phyloP scores from a whole-genome alignment of 352 stramenopile species.

The Thraustotheca clavata region DNA sequence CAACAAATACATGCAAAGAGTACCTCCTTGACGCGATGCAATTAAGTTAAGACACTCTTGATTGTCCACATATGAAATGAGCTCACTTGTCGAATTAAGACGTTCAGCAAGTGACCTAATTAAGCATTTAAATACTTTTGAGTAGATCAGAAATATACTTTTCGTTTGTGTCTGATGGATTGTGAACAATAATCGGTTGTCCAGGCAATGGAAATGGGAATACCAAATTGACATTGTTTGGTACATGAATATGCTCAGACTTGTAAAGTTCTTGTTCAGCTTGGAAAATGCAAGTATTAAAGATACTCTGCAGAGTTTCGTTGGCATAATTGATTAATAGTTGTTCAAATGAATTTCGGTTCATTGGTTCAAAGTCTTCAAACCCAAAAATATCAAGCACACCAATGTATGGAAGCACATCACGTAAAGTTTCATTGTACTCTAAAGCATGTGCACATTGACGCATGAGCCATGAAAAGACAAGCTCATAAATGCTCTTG shows the following conservation, averaged over 20 bases:
- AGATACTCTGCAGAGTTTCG: slow-evolving; percentile 25
- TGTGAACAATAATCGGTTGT: background rate
- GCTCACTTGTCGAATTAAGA: slow-evolving; percentile 18
- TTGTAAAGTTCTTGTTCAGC: slow-evolving; percentile 26
- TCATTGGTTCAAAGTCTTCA: slow-evolving; percentile 49
- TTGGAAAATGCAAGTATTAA: slow-evolving; percentile 27
- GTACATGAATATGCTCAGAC: slow-evolving; percentile 25
- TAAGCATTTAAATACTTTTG: background rate
- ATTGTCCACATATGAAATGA: slow-evolving; percentile 24
- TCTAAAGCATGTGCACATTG: slow-evolving; percentile 69
- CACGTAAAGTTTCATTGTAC: slow-evolving; percentile 70
- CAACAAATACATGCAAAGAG: background rate
- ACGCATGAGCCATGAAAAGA: slow-evolving; percentile 85
- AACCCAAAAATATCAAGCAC: slow-evolving; percentile 86
- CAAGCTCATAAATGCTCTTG: slow-evolving; percentile 84
- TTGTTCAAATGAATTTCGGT: slow-evolving; percentile 26
- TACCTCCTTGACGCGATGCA: slow-evolving; percentile 20
- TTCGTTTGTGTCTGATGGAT: slow-evolving; percentile 21
- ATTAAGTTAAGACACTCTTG: slow-evolving; percentile 23
- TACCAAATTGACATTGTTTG: slow-evolving; percentile 57
- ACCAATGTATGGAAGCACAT: slow-evolving; percentile 80
- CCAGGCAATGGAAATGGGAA: slow-evolving; percentile 60
- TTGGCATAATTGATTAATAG: slow-evolving; percentile 26
- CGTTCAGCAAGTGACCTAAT: slow-evolving; percentile 2
- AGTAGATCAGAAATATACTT: slow-evolving; percentile 7